A percentile compares a stretch with the other conserved stretches of the same genome.
phyloP scores from a whole-genome alignment of 257 asterid genomes.

The Linaria vulgaris region DNA sequence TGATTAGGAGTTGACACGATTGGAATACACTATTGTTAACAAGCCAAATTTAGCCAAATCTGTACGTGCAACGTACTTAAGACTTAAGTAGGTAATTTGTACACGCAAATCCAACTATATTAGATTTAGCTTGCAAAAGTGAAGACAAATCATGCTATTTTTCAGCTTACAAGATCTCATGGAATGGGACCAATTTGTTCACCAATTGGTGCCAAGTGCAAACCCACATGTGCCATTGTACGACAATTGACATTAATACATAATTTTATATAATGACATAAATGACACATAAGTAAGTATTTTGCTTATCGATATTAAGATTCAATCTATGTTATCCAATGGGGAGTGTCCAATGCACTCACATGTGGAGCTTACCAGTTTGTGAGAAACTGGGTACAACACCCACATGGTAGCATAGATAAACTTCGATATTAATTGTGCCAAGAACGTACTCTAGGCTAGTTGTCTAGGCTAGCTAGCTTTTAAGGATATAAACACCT shows the following conservation, averaged over 20 bases:
- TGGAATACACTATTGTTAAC: constrained; percentile 24
- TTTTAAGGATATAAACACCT: too few species aligned
- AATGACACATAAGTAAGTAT: too few species aligned
- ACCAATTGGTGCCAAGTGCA: constrained; percentile 31
- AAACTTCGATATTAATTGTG: too few species aligned
- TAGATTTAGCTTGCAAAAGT: constrained; percentile 27
- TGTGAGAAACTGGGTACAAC: too few species aligned
- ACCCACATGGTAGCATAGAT: too few species aligned
- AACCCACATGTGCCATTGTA: constrained; percentile 58
- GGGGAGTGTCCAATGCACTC: too few species aligned
- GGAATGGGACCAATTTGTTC: constrained; percentile 33
- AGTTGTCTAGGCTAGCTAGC: too few species aligned
- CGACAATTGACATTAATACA: constrained; percentile 29
- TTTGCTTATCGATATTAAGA: too few species aligned
- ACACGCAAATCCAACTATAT: constrained; percentile 21
- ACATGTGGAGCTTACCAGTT: too few species aligned
- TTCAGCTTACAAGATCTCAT: constrained; percentile 24
- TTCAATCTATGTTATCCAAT: too few species aligned
- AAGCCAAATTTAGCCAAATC: constrained; percentile 27
- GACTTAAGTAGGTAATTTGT: constrained; percentile 4
- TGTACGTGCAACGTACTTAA: constrained; percentile 31
- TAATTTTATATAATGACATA: constrained; percentile 29
- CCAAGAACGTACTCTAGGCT: too few species aligned
- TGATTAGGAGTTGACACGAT: constrained; percentile 25
- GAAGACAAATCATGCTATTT: constrained; percentile 33